Base-by-base conservation (phyloP, 139 green algal genomes). In the Eudorina sp. region DNA sequence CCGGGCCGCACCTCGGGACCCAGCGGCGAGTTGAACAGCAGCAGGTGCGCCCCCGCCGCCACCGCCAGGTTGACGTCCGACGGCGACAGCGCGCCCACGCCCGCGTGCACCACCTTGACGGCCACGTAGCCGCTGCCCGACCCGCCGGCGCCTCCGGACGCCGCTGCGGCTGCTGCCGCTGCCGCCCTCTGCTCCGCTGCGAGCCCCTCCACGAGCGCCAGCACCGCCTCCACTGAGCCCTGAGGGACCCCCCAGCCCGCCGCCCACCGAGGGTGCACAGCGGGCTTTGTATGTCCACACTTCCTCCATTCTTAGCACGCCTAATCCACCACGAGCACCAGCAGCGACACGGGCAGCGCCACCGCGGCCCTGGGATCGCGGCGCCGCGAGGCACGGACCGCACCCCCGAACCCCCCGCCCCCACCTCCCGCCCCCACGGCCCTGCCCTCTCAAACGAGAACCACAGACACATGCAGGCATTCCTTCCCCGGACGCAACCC, bases 21-120 rank as follows among this genome's bases (percentile, higher is more conserved):
- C 36, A 82, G 43, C 4, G 90, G 88, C 29, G 97, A 87, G 90
- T 97, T 97, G 91, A 98, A 99, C 6, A 93, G 92, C 19, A 99
- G 45, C 18, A 99, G 85, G 18, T 85, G 73, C 6, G 95, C 96
- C 19, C 93, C 91, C 40, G 94, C 92, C 2, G 95, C 92, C 9
- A 88, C 73, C 19, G 97, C 97, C 45, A 97, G 90, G 72, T 95
- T 88, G 6, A 98, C 83, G 89, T 99, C 96, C 0, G 88, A 91
- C 9, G 69, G 64, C 2, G 90, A 93, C 16, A 98, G 82, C 3
- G 95, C 93, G n/a, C 96, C 96, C 41, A 99, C 95, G 1, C 94
- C 95, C 25, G 83, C 51, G 53, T 94, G 90, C 38, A 98, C 82
- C 66, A 97, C 89, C 74, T 95, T 87, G 70, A 83, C 25, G 53